These are phyloP conservation scores for Boletus patriciae DNA, from an alignment of 768 basidiomycete species.

Conservation along the genomic window DNA sequence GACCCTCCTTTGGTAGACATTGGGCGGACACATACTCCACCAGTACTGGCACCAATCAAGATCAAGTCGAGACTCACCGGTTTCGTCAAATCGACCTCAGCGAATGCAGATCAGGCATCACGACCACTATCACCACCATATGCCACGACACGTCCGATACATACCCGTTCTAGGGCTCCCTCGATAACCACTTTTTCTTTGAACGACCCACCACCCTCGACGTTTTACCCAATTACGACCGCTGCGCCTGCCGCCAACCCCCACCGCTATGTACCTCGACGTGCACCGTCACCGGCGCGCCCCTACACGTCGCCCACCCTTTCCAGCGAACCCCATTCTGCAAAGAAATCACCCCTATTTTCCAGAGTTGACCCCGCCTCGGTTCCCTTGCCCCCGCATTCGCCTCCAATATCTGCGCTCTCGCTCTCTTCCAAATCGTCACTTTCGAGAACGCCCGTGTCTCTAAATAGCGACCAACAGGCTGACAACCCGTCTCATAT, in stretches of 20 bases:
- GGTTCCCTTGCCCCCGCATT: constrained; percentile 65
- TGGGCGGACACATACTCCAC: constrained; percentile 18
- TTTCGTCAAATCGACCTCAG: constrained; percentile 38
- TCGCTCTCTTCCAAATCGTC: constrained; percentile 82
- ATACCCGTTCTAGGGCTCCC: constrained; percentile 27
- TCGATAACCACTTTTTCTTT: constrained; percentile 32
- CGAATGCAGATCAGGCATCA: constrained; percentile 36
- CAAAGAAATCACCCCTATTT: constrained; percentile 13
- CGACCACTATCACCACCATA: constrained; percentile 37
- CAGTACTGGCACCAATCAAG: constrained; percentile 30
- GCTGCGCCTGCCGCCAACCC: constrained; percentile 56
- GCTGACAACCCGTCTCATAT: constrained; percentile 45
- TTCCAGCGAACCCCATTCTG: constrained; percentile 24
- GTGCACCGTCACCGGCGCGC: constrained; percentile 36
- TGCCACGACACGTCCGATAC: constrained; percentile 33
- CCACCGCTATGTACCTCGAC: constrained; percentile 48
- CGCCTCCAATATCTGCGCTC: constrained; percentile 67
- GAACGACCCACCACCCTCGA: constrained; percentile 28
- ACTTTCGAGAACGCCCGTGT: constrained; percentile 52
- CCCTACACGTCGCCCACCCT: constrained; percentile 26
- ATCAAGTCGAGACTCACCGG: constrained; percentile 65
- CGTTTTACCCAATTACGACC: constrained; percentile 59
- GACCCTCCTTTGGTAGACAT: constrained; percentile 14
- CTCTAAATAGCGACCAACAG: constrained; percentile 39
- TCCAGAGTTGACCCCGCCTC: constrained; percentile 53